Evolutionary conservation across 257 asterid genomes (phyloP).

Genomic region (Prunella vulgaris): DNA sequence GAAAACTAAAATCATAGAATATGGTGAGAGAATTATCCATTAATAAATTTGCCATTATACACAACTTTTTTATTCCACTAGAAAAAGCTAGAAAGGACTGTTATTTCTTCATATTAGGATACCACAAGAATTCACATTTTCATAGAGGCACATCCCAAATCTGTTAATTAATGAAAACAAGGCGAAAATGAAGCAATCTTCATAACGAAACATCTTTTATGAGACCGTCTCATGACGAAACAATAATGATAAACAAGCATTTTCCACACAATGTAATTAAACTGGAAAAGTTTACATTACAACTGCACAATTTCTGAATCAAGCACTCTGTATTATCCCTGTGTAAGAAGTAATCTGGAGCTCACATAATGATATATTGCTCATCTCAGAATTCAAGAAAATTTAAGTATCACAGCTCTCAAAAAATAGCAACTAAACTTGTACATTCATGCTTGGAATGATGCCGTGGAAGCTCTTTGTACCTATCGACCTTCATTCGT

Average conservation of each 20-base stretch:
- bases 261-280: background rate
- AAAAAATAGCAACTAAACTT: constrained; percentile 5
- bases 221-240: too few relatives aligned
- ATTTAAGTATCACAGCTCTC: background rate
- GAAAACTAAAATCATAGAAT: too few relatives aligned
- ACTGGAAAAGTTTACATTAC: background rate
- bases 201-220: too few relatives aligned
- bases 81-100: too few relatives aligned
- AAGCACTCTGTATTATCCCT: background rate
- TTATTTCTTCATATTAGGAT: too few relatives aligned
- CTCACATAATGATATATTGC: background rate
- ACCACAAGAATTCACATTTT: too few relatives aligned
- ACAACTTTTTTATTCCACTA: too few relatives aligned
- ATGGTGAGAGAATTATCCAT: too few relatives aligned
- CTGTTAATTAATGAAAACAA: background rate
- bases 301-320: background rate
- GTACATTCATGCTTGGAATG: background rate
- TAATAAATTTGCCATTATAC: too few relatives aligned
- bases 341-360: background rate
- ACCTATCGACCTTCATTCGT: constrained; percentile 61
- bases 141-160: background rate
- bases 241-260: too few relatives aligned
- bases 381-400: background rate
- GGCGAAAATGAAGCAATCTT: background rate
- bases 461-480: background rate